These are phyloP conservation scores for Bruguiera parviflora DNA, from an alignment of 345 rosid genomes.

Conservation along the genomic window DNA sequence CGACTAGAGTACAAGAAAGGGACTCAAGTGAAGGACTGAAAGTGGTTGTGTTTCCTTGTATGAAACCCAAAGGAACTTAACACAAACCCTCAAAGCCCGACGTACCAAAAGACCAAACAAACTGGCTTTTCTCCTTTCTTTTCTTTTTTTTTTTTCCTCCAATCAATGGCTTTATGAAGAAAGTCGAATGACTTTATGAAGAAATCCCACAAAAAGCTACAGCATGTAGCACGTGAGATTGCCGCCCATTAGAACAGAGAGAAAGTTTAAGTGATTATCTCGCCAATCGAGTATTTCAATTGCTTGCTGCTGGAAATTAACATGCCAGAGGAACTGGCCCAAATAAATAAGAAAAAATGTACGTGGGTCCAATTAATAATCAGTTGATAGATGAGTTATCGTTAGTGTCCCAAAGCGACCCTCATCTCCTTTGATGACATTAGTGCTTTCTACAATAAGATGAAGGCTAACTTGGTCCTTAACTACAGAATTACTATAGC, in stretches of 20 bases:
- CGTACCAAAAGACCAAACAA: slow-evolving; percentile 33
- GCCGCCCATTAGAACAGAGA: slow-evolving; percentile 9
- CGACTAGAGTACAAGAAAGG: slow-evolving; percentile 13
- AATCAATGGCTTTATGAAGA: slow-evolving; percentile 9
- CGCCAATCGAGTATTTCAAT: slow-evolving; percentile 7
- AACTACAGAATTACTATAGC: slow-evolving; percentile 13
- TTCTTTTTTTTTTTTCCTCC: neutral
- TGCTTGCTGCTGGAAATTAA: no score
- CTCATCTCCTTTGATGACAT: slow-evolving; percentile 17
- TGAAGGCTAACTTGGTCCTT: slow-evolving; percentile 4
- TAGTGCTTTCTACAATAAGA: neutral
- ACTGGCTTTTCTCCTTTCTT: slow-evolving; percentile 11
- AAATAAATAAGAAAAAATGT: neutral
- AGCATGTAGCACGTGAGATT: slow-evolving; percentile 50
- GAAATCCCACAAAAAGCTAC: slow-evolving; percentile 25
- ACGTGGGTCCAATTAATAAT: slow-evolving; percentile 1
- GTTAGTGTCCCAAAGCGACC: slow-evolving; percentile 7
- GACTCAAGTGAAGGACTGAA: neutral
- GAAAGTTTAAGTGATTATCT: slow-evolving; percentile 33
- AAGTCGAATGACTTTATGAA: slow-evolving; percentile 22
- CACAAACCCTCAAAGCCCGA: slow-evolving; percentile 8
- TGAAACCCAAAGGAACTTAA: slow-evolving; percentile 5
- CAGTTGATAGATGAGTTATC: slow-evolving; percentile 18
- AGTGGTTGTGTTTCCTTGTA: slow-evolving; percentile 11
- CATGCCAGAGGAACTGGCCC: neutral